These are phyloP conservation scores for Mycena chlorophos DNA, from an alignment of 768 basidiomycete genomes.

Conservation along the genomic window DNA sequence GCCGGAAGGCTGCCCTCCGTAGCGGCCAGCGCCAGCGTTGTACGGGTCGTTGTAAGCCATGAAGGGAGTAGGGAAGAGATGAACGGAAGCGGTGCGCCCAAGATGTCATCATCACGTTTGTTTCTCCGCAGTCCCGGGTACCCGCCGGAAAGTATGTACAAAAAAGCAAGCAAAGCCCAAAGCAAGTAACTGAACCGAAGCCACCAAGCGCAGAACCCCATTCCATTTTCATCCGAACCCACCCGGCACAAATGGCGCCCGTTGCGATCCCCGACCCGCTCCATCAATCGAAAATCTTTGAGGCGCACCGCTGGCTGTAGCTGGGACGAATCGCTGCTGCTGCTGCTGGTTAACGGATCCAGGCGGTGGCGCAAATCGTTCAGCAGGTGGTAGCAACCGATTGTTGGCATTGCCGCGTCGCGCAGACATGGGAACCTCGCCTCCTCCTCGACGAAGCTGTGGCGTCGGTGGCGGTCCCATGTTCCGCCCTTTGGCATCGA, in stretches of 20 bases:
- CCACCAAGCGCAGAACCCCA: too few species aligned
- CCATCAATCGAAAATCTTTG: slow-evolving; percentile 23
- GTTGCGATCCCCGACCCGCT: slow-evolving; percentile 40
- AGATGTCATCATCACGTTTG: slow-evolving; percentile 5
- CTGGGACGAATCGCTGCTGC: slow-evolving; percentile 16
- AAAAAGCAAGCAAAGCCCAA: too few species aligned
- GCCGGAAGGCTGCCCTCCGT: slow-evolving; percentile 20
- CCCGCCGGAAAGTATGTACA: too few species aligned
- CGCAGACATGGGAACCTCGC: slow-evolving; percentile 12
- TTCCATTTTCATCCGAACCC: slow-evolving; percentile 29
- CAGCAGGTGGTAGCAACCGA: slow-evolving; percentile 33
- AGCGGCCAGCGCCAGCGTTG: slow-evolving; percentile 35
- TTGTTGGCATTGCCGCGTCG: slow-evolving; percentile 19
- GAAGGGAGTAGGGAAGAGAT: slow-evolving; percentile 13
- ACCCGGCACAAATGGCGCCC: slow-evolving; percentile 52
- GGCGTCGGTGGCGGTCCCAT: slow-evolving; percentile 62
- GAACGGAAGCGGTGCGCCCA: background rate
- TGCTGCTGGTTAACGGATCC: slow-evolving; percentile 21
- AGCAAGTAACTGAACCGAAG: too few species aligned
- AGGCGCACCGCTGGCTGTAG: slow-evolving; percentile 22
- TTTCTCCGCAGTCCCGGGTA: too few species aligned
- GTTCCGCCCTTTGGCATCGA: slow-evolving; percentile 27
- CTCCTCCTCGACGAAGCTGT: slow-evolving; percentile 34
- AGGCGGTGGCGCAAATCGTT: slow-evolving; percentile 31
- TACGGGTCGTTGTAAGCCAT: slow-evolving; percentile 64